Evolutionary conservation across 306 rosid species (phyloP).

Genomic region (Sesbania bispinosa): DNA sequence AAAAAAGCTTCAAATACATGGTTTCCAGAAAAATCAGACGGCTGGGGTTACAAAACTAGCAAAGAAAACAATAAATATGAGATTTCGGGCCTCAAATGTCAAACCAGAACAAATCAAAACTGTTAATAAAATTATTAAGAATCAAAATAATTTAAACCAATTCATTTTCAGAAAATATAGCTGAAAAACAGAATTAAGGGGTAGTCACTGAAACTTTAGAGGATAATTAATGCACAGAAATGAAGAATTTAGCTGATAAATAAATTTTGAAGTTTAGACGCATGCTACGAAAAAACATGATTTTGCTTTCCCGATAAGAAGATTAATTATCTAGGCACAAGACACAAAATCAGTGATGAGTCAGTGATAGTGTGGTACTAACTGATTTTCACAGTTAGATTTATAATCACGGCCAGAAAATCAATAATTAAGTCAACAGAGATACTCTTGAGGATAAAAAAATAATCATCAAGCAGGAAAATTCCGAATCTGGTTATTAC

Average conservation of each 20-base stretch:
- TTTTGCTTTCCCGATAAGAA: neutral
- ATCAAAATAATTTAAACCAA: neutral
- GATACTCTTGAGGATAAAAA: neutral
- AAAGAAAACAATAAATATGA: neutral
- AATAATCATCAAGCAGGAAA: constrained; percentile 1
- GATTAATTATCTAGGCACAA: neutral
- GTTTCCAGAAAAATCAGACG: neutral
- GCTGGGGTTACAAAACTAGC: neutral
- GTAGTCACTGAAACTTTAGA: neutral
- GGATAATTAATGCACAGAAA: neutral
- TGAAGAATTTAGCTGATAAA: neutral
- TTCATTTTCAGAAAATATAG: neutral
- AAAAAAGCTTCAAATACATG: neutral
- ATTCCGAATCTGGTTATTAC: neutral
- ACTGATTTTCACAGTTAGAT: neutral
- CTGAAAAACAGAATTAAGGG: neutral
- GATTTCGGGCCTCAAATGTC: too few relatives aligned
- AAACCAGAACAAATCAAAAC: too few relatives aligned
- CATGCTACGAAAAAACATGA: neutral
- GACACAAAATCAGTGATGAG: neutral
- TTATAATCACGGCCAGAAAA: neutral
- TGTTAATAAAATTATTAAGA: neutral
- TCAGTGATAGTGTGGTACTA: neutral
- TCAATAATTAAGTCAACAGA: neutral
- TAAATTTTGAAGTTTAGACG: neutral